These are phyloP conservation scores for Scopulariopsis brevicaulis DNA, from an alignment of 2,329 filamentous ascomycete species.

Conservation along the genomic window DNA sequence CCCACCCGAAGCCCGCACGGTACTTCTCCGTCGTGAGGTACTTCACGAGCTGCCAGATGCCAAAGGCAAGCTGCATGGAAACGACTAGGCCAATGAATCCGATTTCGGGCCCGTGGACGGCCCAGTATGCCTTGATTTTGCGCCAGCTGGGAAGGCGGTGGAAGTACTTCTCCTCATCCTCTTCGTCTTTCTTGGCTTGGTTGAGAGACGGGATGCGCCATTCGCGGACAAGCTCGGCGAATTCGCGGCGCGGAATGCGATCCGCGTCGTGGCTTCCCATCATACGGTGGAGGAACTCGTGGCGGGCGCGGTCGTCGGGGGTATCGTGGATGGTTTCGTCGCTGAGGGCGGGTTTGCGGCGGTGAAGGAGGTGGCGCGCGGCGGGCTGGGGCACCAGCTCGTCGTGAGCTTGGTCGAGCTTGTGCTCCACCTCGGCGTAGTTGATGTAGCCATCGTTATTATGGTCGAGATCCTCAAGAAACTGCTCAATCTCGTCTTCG, in stretches of 20 bases:
- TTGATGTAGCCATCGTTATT: constrained; percentile 39
- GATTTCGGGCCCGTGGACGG: constrained; percentile 40
- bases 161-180: constrained; percentile 33
- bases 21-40: constrained; percentile 32
- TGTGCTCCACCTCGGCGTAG: constrained; percentile 38
- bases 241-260: constrained; percentile 32
- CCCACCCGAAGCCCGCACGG: constrained; percentile 41
- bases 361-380: constrained; percentile 7
- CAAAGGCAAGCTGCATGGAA: constrained; percentile 34
- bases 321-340: constrained; percentile 24
- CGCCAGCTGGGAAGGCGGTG: constrained; percentile 31
- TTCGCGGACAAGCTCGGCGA: constrained; percentile 26
- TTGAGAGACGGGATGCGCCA: constrained; percentile 37
- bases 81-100: constrained; percentile 36
- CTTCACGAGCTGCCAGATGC: constrained; percentile 42
- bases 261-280: constrained; percentile 31
- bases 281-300: constrained; percentile 34
- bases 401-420: constrained; percentile 39
- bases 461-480: constrained; percentile 39
- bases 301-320: constrained; percentile 26
- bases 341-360: constrained; percentile 15
- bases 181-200: constrained; percentile 31
- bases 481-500: constrained; percentile 37
- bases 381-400: constrained; percentile 34
- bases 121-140: constrained; percentile 38